A percentile compares a stretch with the other conserved stretches of the same genome.
phyloP scores from a whole-genome alignment of 1,284 basidiomycete genomes.

The Rhodotorula sp. region DNA sequence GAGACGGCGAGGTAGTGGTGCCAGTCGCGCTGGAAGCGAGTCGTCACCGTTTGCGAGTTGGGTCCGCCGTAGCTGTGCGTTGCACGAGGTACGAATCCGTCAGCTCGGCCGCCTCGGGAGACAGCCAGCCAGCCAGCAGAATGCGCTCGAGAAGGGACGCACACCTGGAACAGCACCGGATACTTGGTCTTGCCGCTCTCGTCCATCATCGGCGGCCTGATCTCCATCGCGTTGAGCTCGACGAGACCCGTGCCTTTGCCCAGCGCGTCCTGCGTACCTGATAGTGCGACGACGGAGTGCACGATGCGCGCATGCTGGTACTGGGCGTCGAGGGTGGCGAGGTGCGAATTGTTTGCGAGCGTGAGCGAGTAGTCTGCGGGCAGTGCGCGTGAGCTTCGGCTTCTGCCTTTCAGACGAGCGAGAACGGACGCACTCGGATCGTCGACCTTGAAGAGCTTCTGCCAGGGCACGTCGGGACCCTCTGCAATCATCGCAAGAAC shows the following conservation, averaged over 20 bases:
- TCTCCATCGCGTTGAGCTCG: slow-evolving; percentile 57
- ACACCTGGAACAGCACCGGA: slow-evolving; percentile 86
- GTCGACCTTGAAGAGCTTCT: slow-evolving; percentile 69
- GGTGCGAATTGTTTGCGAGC: slow-evolving; percentile 69
- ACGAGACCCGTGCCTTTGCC: neutral
- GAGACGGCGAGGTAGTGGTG: slow-evolving; percentile 79
- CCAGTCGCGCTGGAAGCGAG: slow-evolving; percentile 73
- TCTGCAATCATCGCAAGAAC: slow-evolving; percentile 51
- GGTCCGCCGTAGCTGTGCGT: slow-evolving; percentile 81
- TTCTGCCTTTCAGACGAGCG: neutral
- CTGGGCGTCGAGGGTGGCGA: slow-evolving; percentile 69
- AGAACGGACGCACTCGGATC: slow-evolving; percentile 59
- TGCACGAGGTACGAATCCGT: neutral
- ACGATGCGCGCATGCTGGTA: slow-evolving; percentile 73
- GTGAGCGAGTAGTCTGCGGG: slow-evolving; percentile 62
- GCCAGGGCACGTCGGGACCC: slow-evolving; percentile 84
- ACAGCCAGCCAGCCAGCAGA: neutral
- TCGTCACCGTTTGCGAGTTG: slow-evolving; percentile 71
- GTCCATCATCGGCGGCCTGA: slow-evolving; percentile 88
- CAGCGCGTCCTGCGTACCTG: neutral
- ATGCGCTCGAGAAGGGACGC: slow-evolving; percentile 47
- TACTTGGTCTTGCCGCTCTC: slow-evolving; percentile 88
- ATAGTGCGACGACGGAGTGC: slow-evolving; percentile 66
- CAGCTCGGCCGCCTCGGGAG: slow-evolving; percentile 14
- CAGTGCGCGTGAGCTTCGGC: neutral